phyloP scores from a whole-genome alignment of 2,329 filamentous ascomycete genomes.

The Beauveria medogensis region DNA sequence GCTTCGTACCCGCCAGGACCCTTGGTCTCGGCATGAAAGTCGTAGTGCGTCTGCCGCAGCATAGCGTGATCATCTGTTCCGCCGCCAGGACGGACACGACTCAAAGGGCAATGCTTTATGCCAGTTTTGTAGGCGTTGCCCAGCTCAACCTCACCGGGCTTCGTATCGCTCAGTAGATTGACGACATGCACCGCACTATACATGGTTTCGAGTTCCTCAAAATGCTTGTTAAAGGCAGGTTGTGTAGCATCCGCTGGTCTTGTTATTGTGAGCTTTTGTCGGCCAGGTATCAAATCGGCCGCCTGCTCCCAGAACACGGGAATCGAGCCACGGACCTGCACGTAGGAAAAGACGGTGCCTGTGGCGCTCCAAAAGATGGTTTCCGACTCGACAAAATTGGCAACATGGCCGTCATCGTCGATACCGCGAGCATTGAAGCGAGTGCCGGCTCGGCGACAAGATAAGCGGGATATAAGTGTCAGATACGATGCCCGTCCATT shows the following conservation, averaged over 20 bases:
- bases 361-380: slow-evolving; percentile 81
- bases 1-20: slow-evolving; percentile 82
- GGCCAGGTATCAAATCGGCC: slow-evolving; percentile 76
- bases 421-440: slow-evolving; percentile 96
- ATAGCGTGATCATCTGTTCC: slow-evolving; percentile 61
- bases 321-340: slow-evolving; percentile 84
- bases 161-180: slow-evolving; percentile 86
- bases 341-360: slow-evolving; percentile 80
- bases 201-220: slow-evolving; percentile 72
- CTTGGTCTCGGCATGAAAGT: slow-evolving; percentile 92
- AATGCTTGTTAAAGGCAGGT: slow-evolving; percentile 92
- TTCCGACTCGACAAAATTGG: slow-evolving; percentile 98
- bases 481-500: slow-evolving; percentile 74
- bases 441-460: slow-evolving; percentile 84
- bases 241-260: slow-evolving; percentile 85
- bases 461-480: slow-evolving; percentile 85
- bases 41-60: slow-evolving; percentile 77
- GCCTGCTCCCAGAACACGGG: slow-evolving; percentile 97
- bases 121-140: slow-evolving; percentile 73
- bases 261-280: slow-evolving; percentile 90
- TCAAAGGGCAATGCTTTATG: slow-evolving; percentile 65
- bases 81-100: slow-evolving; percentile 43
- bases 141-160: slow-evolving; percentile 77
- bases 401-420: slow-evolving; percentile 93
- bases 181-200: slow-evolving; percentile 91